phyloP scores from a whole-genome alignment of 768 basidiomycete genomes.

The Calocera viscosa region DNA sequence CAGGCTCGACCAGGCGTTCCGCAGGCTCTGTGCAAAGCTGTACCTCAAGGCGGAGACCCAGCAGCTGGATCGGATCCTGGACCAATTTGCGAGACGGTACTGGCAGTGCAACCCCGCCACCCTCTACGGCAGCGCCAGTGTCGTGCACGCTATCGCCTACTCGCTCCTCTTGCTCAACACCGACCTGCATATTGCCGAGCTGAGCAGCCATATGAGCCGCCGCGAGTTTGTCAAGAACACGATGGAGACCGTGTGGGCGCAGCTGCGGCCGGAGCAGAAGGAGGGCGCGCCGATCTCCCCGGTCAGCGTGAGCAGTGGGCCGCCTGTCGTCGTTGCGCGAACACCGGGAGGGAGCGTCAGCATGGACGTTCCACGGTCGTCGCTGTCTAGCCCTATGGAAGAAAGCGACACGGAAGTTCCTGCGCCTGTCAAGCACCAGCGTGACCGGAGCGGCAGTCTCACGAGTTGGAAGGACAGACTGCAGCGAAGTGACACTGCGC shows the following conservation, averaged over 20 bases:
- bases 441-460: constrained; percentile 71
- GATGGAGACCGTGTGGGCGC: constrained; percentile 69
- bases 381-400: constrained; percentile 11
- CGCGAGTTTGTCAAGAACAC: constrained; percentile 88
- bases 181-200: constrained; percentile 90
- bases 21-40: constrained; percentile 79
- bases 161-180: constrained; percentile 91
- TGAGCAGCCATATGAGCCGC: constrained; percentile 79
- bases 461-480: constrained; percentile 35
- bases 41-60: constrained; percentile 94
- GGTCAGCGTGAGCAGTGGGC: constrained; percentile 28
- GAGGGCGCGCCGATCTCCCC: not conserved
- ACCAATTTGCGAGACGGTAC: constrained; percentile 79
- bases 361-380: not conserved
- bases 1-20: constrained; percentile 81
- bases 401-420: not conserved
- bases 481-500: constrained; percentile 8
- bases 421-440: not conserved
- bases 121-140: constrained; percentile 78
- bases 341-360: constrained; percentile 45
- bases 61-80: constrained; percentile 92
- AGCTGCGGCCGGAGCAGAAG: constrained; percentile 34
- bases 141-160: constrained; percentile 91
- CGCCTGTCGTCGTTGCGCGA: constrained; percentile 49
- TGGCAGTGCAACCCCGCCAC: constrained; percentile 79